These are phyloP conservation scores for Calonectria pseudoturangicola DNA, from an alignment of 2,329 filamentous ascomycete genomes.

Conservation along the genomic window DNA sequence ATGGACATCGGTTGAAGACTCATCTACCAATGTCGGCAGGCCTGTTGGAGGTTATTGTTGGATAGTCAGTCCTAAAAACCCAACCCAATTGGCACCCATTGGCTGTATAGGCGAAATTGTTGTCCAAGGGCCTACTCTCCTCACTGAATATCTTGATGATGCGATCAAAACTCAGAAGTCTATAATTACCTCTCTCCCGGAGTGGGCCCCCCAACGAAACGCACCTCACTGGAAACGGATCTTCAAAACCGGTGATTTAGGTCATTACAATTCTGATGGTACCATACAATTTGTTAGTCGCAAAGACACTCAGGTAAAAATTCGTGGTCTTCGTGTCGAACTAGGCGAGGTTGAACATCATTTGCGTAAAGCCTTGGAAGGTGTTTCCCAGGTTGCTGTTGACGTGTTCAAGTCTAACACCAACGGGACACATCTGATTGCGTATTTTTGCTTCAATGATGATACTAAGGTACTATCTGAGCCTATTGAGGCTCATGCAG, in stretches of 20 bases:
- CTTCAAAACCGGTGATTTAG: conserved; percentile 51
- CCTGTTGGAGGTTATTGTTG: conserved; percentile 39
- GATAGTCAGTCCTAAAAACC: conserved; percentile 47
- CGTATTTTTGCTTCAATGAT: conserved; percentile 16
- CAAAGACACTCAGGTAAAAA: conserved; percentile 73
- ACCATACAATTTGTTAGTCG: conserved; percentile 65
- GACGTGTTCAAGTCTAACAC: conserved; percentile 8
- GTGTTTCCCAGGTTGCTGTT: conserved; percentile 18
- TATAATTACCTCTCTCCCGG: conserved; percentile 56
- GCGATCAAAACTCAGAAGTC: conserved; percentile 46
- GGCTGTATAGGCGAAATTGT: conserved; percentile 48
- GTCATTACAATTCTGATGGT: conserved; percentile 59
- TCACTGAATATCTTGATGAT: conserved; percentile 49
- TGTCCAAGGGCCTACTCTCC: conserved; percentile 50
- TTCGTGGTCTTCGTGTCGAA: conserved; percentile 68
- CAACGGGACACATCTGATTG: conserved; percentile 4
- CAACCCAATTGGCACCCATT: conserved; percentile 40
- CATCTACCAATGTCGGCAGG: conserved; percentile 40
- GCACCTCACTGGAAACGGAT: conserved; percentile 37
- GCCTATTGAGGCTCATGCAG: background rate
- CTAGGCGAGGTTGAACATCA: conserved; percentile 45
- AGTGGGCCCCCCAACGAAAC: conserved; percentile 45
- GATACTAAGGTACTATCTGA: conserved; percentile 49
- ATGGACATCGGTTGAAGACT: background rate
- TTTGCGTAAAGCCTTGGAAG: conserved; percentile 23